phyloP scores from a whole-genome alignment of 345 rosid genomes.

The Salix dunnii region DNA sequence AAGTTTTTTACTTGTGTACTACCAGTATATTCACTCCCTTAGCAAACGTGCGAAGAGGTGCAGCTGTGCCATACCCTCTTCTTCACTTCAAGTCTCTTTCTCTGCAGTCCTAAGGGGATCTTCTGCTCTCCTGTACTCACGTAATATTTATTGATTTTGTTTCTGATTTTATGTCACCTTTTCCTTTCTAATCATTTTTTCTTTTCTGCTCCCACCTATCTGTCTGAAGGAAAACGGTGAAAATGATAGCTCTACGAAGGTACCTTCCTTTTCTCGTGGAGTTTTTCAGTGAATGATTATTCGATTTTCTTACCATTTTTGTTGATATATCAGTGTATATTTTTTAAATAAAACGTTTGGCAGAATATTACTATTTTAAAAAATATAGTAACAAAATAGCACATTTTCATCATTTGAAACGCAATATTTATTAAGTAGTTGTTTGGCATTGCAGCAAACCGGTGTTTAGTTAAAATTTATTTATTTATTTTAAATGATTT shows the following conservation, averaged over 20 bases:
- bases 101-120: conserved; percentile 9
- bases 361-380: too few species aligned
- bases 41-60: conserved; percentile 11
- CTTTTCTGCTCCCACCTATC: conserved; percentile 14
- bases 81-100: too few species aligned
- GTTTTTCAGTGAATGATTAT: neutral
- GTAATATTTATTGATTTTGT: conserved; percentile 14
- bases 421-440: too few species aligned
- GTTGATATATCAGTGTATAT: too few species aligned
- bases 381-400: too few species aligned
- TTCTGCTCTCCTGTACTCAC: conserved; percentile 19
- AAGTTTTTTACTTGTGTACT: conserved; percentile 4
- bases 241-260: neutral
- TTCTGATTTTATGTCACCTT: conserved; percentile 22
- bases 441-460: too few species aligned
- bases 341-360: too few species aligned
- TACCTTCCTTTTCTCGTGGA: neutral
- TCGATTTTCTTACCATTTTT: neutral
- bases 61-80: conserved; percentile 5
- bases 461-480: too few species aligned
- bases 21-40: neutral
- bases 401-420: too few species aligned
- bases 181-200: conserved; percentile 18
- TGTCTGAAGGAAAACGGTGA: conserved; percentile 15
- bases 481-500: too few species aligned